These are phyloP conservation scores for Colletotrichum sp. DNA, from an alignment of 2,329 filamentous ascomycete genomes.

Conservation along the genomic window DNA sequence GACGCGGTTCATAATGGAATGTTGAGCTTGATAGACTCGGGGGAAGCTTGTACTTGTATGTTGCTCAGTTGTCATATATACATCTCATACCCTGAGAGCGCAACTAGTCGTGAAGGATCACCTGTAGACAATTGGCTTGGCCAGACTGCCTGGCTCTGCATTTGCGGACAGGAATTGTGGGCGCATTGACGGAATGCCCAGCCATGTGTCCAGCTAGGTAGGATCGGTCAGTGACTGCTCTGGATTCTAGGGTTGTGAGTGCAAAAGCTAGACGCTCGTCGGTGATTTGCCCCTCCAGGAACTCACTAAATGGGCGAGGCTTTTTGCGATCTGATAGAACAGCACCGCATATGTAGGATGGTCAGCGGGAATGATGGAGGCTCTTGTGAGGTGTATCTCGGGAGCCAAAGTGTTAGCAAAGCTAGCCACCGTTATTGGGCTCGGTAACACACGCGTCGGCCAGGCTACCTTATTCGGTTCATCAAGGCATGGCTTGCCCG, in stretches of 20 bases:
- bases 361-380: neutral
- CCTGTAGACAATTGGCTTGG: neutral
- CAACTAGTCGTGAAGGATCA: constrained; percentile 3
- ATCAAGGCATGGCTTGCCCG: neutral
- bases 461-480: neutral
- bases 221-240: neutral
- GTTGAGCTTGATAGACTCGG: constrained; percentile 16
- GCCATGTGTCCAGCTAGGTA: neutral
- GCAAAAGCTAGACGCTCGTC: neutral
- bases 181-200: neutral
- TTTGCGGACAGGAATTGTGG: neutral
- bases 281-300: neutral
- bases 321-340: neutral
- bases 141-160: neutral
- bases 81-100: constrained; percentile 26
- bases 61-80: constrained; percentile 40
- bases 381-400: neutral
- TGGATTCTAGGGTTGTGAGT: neutral
- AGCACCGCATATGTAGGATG: neutral
- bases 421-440: neutral
- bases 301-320: neutral
- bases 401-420: neutral
- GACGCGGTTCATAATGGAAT: constrained; percentile 4
- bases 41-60: constrained; percentile 45
- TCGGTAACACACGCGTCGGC: neutral